Percentiles rank a stretch among this genome's conserved stretches.
Conservation (phyloP, 192 early-diverging fungal genomes). For the Coemansia sp. region DNA sequence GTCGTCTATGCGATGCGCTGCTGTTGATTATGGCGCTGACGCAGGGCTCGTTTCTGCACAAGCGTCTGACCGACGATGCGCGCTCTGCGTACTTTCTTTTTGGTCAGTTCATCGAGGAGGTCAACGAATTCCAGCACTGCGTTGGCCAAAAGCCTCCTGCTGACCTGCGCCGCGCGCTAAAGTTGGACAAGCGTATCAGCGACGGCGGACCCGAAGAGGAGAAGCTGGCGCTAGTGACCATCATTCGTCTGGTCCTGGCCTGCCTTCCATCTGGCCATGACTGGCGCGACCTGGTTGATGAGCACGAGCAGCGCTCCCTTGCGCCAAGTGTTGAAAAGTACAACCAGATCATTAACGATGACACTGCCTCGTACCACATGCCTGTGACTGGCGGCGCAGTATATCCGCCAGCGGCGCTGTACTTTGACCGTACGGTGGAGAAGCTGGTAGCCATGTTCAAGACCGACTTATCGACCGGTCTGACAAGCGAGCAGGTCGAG, state of each 20-base stretch:
- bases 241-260: conserved; percentile 74
- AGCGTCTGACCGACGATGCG: conserved; percentile 69
- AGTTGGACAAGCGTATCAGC: conserved; percentile 65
- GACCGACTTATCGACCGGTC: conserved; percentile 62
- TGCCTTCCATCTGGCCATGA: conserved; percentile 79
- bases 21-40: conserved; percentile 73
- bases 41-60: conserved; percentile 63
- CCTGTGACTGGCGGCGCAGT: conserved; percentile 50
- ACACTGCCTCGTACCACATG: conserved; percentile 53
- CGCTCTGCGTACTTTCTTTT: conserved; percentile 87
- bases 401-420: conserved; percentile 66
- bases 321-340: conserved; percentile 72
- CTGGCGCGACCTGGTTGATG: conserved; percentile 89
- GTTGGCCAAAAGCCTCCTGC: conserved; percentile 75
- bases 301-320: conserved; percentile 73
- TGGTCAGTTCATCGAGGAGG: conserved; percentile 94
- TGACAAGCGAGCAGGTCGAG: conserved; percentile 59
- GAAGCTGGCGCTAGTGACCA: conserved; percentile 71
- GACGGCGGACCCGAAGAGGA: conserved; percentile 72
- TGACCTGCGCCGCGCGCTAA: conserved; percentile 74
- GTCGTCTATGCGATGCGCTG: conserved; percentile 80
- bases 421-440: conserved; percentile 92
- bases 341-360: conserved; percentile 48
- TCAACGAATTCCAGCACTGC: conserved; percentile 83
- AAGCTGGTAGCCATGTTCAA: conserved; percentile 84